A percentile compares a stretch with the other conserved stretches of the same genome.
Evolutionary conservation across 257 asterid species (phyloP).

Genomic region (Misopates orontium): DNA sequence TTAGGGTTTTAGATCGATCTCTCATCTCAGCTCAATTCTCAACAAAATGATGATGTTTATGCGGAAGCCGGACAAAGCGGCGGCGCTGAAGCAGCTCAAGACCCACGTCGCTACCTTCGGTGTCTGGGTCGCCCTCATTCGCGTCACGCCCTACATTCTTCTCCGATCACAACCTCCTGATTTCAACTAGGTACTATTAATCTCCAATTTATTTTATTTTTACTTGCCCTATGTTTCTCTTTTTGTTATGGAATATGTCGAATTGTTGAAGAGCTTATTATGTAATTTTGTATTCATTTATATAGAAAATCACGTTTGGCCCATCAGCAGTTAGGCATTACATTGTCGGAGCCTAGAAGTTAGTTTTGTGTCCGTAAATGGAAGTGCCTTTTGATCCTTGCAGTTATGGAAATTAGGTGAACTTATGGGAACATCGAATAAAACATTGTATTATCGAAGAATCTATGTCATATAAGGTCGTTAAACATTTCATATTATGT

Average conservation of each 20-base stretch:
- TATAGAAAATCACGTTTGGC: too few species aligned
- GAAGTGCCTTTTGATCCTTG: not conserved
- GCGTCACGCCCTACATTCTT: constrained; percentile 56
- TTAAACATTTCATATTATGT: too few species aligned
- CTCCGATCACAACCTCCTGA: constrained; percentile 33
- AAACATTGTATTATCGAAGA: not conserved
- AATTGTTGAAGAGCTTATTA: too few species aligned
- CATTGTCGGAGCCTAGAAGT: too few species aligned
- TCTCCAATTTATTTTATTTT: not conserved
- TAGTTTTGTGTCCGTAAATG: too few species aligned
- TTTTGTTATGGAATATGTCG: too few species aligned
- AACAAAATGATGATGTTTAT: constrained; percentile 83
- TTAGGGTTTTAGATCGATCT: constrained; percentile 42
- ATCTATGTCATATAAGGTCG: not conserved
- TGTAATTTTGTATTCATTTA: too few species aligned
- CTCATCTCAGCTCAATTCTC: too few species aligned
- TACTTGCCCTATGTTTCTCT: too few species aligned
- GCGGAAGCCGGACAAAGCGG: constrained; percentile 85
- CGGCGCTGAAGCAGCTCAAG: constrained; percentile 91
- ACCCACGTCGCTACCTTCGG: constrained; percentile 74
- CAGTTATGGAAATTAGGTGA: not conserved
- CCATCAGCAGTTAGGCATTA: too few species aligned
- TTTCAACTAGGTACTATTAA: not conserved
- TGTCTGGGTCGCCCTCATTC: constrained; percentile 76
- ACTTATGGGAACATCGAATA: not conserved